Conservation (phyloP, 768 basidiomycete species). For the Strobilomyces dryophilus region DNA sequence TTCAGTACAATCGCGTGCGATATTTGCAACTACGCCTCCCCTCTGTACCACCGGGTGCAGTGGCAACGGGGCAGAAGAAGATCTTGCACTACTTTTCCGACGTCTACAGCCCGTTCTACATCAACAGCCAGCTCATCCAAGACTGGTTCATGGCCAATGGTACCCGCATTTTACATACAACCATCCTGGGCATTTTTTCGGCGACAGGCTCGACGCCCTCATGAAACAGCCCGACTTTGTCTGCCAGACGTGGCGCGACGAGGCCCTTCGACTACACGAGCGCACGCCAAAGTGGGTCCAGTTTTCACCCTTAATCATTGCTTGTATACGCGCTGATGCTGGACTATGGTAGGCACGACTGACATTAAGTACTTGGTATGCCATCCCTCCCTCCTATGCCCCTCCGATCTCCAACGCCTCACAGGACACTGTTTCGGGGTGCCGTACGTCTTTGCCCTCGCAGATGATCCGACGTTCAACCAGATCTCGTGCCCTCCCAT, state of each 20-base stretch:
- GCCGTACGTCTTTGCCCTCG: slow-evolving; percentile 45
- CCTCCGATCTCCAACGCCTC: neutral
- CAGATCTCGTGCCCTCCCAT: neutral
- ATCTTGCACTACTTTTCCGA: slow-evolving; percentile 58
- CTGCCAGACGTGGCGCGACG: slow-evolving; percentile 41
- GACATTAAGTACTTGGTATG: slow-evolving; percentile 43
- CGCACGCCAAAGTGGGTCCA: slow-evolving; percentile 49
- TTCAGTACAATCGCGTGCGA: no score
- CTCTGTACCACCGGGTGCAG: slow-evolving; percentile 33
- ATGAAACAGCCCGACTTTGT: slow-evolving; percentile 37
- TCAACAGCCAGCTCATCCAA: slow-evolving; percentile 55
- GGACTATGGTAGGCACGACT: slow-evolving; percentile 7
- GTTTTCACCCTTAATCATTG: neutral
- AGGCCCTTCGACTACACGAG: slow-evolving; percentile 34
- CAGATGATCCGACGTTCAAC: slow-evolving; percentile 35
- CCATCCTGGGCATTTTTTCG: slow-evolving; percentile 42
- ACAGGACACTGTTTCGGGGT: slow-evolving; percentile 59
- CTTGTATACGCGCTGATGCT: slow-evolving; percentile 5
- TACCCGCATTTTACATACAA: slow-evolving; percentile 16
- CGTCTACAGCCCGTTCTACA: slow-evolving; percentile 55
- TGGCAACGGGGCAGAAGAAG: slow-evolving; percentile 28
- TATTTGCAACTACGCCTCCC: no score
- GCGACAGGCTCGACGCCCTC: slow-evolving; percentile 45
- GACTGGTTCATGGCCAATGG: slow-evolving; percentile 63
- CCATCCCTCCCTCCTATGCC: neutral